Base-by-base conservation (phyloP, 1,139 yeast species). In the Yamadazyma sp. region DNA sequence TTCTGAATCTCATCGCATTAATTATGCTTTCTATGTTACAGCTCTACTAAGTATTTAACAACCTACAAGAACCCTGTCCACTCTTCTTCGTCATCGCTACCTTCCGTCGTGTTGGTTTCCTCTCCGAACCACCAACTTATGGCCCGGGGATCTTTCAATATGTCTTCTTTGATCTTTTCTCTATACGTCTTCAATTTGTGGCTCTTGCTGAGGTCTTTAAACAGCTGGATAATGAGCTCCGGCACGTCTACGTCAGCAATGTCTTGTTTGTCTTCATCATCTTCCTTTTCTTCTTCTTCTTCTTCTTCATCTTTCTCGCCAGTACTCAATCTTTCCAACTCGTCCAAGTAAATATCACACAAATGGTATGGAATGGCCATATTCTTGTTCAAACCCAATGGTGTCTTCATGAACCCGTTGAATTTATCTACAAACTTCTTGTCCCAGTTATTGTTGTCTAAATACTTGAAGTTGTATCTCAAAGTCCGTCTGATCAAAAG, bases 301-400 rank as follows among this genome's bases (percentile, higher is more conserved):
- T 26, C 17, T 8, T 28, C 35, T 28, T 29, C 33, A 7, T 33
- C 32, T 23, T 28, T 26, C 12, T 30, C 16, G 6, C 25, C 31
- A 15, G 13, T 13, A 12, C 15, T 12, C 13, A 29, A 8, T 15
- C 28, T 31, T 20, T 36, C 95, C 47, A 92, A 67, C 61, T 92
- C 98, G 53, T 90, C 97, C 32, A 86, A 61, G 56, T 78, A 82
- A 13, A 92, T 79, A 63, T 92, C 98, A 48, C 86, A 75, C 38
- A 92, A 63, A 63, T 92, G 98, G 61, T 86, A 79, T 24, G 96
- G 82, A 38, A 92, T 73, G 18, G 95, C 95, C 29, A 82, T 70
- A 48, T 75, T 72, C 36, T 62, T 62, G 40, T 75, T 78, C 12
- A 85, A 86, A 46, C 82, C 73, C 40, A 84, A 66, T n/a, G 80